phyloP scores from a whole-genome alignment of 306 rosid genomes.

The Astragalus membranaceus region DNA sequence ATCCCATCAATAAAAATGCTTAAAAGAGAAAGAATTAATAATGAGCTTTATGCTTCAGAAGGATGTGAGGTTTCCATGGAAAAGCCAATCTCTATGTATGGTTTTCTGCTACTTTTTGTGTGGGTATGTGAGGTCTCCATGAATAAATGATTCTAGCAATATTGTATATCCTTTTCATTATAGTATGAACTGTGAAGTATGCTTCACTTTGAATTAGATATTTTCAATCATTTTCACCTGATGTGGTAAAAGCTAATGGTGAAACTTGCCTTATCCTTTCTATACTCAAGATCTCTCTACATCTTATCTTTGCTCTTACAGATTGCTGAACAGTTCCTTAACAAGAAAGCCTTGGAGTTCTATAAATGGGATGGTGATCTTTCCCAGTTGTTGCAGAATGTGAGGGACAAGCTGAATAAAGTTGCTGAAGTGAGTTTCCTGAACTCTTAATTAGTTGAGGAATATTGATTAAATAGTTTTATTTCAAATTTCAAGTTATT shows the following conservation, averaged over 20 bases:
- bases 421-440: conserved; percentile 66
- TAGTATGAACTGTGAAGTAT: background rate
- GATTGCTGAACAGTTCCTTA: conserved; percentile 52
- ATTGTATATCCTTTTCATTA: background rate
- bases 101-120: background rate
- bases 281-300: background rate
- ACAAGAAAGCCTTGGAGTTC: conserved; percentile 72
- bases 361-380: conserved; percentile 95
- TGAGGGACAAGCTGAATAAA: conserved; percentile 80
- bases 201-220: background rate
- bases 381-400: conserved; percentile 71
- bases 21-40: background rate
- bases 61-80: too few relatives aligned
- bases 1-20: background rate
- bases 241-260: background rate
- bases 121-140: conserved; percentile 1
- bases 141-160: background rate
- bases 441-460: background rate
- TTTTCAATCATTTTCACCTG: background rate
- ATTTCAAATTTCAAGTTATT: background rate
- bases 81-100: background rate
- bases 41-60: background rate
- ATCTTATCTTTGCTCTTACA: background rate
- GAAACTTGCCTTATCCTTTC: background rate
- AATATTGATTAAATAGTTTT: background rate